Conservation (phyloP, 2,329 filamentous ascomycete species). For the Plenodomus lindquistii region DNA sequence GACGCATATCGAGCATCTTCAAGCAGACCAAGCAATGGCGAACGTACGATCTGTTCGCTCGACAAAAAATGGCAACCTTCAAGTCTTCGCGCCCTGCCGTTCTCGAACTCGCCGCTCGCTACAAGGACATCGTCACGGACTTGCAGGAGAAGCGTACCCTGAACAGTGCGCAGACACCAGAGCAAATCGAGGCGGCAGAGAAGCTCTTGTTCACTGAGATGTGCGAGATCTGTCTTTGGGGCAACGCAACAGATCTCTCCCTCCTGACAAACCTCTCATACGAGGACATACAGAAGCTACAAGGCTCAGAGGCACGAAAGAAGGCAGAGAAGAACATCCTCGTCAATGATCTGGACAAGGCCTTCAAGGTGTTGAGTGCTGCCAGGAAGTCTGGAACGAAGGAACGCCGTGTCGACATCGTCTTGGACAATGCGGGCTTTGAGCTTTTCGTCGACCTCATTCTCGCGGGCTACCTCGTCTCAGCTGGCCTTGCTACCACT, state of each 20-base stretch:
- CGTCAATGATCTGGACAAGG: slow-evolving; percentile 76
- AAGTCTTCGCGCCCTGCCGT: slow-evolving; percentile 87
- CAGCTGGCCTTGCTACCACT: slow-evolving; percentile 80
- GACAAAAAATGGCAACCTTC: slow-evolving; percentile 91
- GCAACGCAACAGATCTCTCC: slow-evolving; percentile 92
- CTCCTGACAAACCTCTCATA: slow-evolving; percentile 88
- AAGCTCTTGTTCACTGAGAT: slow-evolving; percentile 84
- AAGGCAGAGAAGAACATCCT: slow-evolving; percentile 89
- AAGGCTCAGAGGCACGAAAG: slow-evolving; percentile 85
- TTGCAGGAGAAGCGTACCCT: slow-evolving; percentile 59
- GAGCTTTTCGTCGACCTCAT: slow-evolving; percentile 96
- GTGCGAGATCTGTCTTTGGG: slow-evolving; percentile 96
- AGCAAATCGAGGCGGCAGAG: slow-evolving; percentile 68
- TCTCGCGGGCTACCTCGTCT: slow-evolving; percentile 85
- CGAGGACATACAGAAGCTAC: slow-evolving; percentile 95
- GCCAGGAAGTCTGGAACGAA: slow-evolving; percentile 65
- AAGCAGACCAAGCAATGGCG: slow-evolving; percentile 80
- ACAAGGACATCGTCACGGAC: slow-evolving; percentile 72
- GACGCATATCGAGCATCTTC: slow-evolving; percentile 82
- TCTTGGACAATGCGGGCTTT: slow-evolving; percentile 96
- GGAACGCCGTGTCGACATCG: slow-evolving; percentile 84
- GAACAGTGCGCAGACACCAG: slow-evolving; percentile 49
- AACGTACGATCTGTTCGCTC: slow-evolving; percentile 83
- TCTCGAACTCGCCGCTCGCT: slow-evolving; percentile 77
- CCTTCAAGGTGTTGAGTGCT: slow-evolving; percentile 69